phyloP scores from a whole-genome alignment of 148 eudicot species.

The Diospyros lotus region DNA sequence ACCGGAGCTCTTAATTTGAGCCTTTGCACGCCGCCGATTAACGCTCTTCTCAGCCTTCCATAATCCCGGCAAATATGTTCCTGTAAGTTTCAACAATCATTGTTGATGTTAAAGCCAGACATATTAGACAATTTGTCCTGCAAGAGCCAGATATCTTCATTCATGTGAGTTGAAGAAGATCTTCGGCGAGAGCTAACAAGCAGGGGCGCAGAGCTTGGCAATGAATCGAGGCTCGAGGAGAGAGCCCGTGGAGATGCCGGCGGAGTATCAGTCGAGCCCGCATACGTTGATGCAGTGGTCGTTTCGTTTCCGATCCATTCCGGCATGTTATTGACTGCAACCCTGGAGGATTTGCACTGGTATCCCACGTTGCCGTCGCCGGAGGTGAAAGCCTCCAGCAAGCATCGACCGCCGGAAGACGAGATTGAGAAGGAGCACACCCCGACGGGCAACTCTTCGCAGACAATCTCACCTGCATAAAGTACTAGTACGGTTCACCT shows the following conservation, averaged over 20 bases:
- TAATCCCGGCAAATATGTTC: constrained; percentile 25
- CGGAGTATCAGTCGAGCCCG: constrained; percentile 29
- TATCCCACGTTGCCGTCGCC: constrained; percentile 5
- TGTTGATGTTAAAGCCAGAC: neutral
- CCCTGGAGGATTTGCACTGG: constrained; percentile 35
- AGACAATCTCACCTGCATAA: constrained; percentile 28
- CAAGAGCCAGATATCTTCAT: too few species aligned
- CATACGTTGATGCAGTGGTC: constrained; percentile 30
- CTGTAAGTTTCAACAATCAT: constrained; percentile 7
- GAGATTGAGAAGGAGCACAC: constrained; percentile 37
- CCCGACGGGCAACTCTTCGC: constrained; percentile 33
- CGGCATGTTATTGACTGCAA: constrained; percentile 19
- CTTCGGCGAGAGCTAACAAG: constrained; percentile 44
- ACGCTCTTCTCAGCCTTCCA: constrained; percentile 22
- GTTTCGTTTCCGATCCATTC: constrained; percentile 35
- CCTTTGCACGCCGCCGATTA: constrained; percentile 23
- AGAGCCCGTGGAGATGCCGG: constrained; percentile 39
- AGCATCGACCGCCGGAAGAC: constrained; percentile 28
- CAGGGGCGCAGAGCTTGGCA: constrained; percentile 26
- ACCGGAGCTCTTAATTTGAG: constrained; percentile 30
- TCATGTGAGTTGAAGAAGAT: neutral
- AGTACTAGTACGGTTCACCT: neutral
- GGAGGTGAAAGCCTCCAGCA: constrained; percentile 26
- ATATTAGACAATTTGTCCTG: too few species aligned
- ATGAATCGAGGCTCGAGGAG: constrained; percentile 28